Percentiles rank a stretch among this genome's conserved stretches.
Conservation (phyloP, 1,284 basidiomycete species). For the Ceratobasidium theobromae region DNA sequence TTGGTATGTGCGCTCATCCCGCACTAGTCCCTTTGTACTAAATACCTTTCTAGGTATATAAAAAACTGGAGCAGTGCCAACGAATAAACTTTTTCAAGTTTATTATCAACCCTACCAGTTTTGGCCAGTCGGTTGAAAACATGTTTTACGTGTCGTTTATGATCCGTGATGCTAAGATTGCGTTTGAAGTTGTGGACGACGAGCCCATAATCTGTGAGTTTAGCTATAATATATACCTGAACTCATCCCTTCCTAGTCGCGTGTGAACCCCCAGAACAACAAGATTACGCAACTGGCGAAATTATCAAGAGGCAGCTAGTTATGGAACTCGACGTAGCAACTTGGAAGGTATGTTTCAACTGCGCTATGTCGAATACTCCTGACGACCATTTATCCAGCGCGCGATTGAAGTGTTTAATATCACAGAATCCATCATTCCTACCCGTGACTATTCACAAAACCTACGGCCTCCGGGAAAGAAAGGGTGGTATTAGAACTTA, state of each 20-base stretch:
- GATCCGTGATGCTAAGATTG: slow-evolving; percentile 77
- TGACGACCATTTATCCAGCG: slow-evolving; percentile 48
- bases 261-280: slow-evolving; percentile 62
- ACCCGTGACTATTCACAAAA: slow-evolving; percentile 46
- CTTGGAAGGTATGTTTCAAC: slow-evolving; percentile 65
- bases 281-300: slow-evolving; percentile 60
- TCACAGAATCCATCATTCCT: slow-evolving; percentile 67
- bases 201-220: slow-evolving; percentile 73
- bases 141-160: slow-evolving; percentile 91
- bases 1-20: slow-evolving; percentile 46
- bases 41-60: slow-evolving; percentile 1
- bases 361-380: not conserved
- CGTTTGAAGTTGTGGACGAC: slow-evolving; percentile 57
- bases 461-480: slow-evolving; percentile 11
- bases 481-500: slow-evolving; percentile 20
- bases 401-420: slow-evolving; percentile 79
- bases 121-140: slow-evolving; percentile 91
- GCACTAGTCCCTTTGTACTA: not conserved
- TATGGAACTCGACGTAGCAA: slow-evolving; percentile 80
- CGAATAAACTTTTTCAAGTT: slow-evolving; percentile 79
- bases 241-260: slow-evolving; percentile 47
- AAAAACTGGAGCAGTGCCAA: slow-evolving; percentile 46
- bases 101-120: slow-evolving; percentile 83
- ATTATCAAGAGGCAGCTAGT: slow-evolving; percentile 78
- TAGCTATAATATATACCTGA: not conserved